These are phyloP conservation scores for Hypomyces perniciosus DNA, from an alignment of 2,329 filamentous ascomycete species.

Conservation along the genomic window DNA sequence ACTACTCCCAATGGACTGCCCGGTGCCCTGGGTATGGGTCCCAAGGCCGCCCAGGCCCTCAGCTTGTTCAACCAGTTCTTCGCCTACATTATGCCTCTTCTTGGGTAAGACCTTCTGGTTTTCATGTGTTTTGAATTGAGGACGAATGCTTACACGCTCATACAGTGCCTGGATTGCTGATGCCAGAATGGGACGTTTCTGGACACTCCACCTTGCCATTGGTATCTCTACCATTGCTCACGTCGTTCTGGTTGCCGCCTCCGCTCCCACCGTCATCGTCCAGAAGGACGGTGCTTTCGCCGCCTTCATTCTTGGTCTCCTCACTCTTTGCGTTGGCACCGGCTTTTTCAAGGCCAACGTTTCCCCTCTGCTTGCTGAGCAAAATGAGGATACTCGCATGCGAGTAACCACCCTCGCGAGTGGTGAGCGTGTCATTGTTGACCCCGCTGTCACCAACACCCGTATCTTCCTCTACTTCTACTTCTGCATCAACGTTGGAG, in stretches of 20 bases:
- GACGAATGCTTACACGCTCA: not conserved
- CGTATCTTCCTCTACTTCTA: slow-evolving; percentile 62
- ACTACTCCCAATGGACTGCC: slow-evolving; percentile 29
- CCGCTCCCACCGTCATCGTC: slow-evolving; percentile 57
- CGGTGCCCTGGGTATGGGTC: slow-evolving; percentile 53
- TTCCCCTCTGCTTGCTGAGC: slow-evolving; percentile 64
- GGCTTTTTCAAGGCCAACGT: slow-evolving; percentile 82
- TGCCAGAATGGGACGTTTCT: slow-evolving; percentile 66
- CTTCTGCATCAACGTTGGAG: slow-evolving; percentile 56
- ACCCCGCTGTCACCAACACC: slow-evolving; percentile 61
- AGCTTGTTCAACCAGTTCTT: slow-evolving; percentile 55
- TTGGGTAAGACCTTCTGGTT: slow-evolving; percentile 36
- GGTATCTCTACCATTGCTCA: slow-evolving; percentile 60
- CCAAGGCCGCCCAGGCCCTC: slow-evolving; percentile 46
- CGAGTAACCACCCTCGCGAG: slow-evolving; percentile 45
- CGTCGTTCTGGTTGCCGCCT: slow-evolving; percentile 58
- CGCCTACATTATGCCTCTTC: slow-evolving; percentile 53
- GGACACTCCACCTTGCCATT: slow-evolving; percentile 65
- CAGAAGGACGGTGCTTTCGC: slow-evolving; percentile 52
- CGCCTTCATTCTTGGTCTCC: slow-evolving; percentile 62
- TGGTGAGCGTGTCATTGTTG: slow-evolving; percentile 64
- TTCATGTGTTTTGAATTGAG: not conserved
- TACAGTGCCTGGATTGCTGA: slow-evolving; percentile 54
- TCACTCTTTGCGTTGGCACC: slow-evolving; percentile 55
- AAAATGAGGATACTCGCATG: slow-evolving; percentile 55